Conservation (phyloP, 139 green algal genomes). For the Chlorella sorokiniana region DNA sequence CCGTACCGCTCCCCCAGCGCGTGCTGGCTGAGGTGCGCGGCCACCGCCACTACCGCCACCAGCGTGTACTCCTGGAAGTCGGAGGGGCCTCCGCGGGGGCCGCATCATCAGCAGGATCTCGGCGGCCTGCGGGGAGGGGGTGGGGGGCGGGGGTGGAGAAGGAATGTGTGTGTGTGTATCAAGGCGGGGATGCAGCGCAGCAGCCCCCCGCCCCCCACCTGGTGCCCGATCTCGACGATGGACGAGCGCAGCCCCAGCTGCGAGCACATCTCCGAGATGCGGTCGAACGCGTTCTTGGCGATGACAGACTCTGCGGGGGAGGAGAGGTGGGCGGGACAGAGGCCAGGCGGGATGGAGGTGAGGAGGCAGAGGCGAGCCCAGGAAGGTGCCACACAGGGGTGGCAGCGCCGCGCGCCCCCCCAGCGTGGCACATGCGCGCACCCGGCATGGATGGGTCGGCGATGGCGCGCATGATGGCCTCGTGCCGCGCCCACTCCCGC, state of each 20-base stretch:
- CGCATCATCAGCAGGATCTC: constrained; percentile 87
- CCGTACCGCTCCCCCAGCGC: constrained; percentile 65
- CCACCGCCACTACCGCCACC: constrained; percentile 75
- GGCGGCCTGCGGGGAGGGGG: constrained; percentile 53
- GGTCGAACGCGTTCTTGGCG: constrained; percentile 59
- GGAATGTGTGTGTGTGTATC: background rate
- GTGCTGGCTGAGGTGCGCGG: constrained; percentile 71
- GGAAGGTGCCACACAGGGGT: background rate
- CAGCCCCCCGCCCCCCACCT: constrained; percentile 44
- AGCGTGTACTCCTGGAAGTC: constrained; percentile 91
- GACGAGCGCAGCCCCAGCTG: constrained; percentile 44
- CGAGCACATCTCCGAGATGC: constrained; percentile 60
- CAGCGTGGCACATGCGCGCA: background rate
- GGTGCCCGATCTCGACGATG: constrained; percentile 66
- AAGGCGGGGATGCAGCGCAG: background rate
- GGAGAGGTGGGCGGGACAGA: background rate
- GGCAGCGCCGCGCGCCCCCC: no score
- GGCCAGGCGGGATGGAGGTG: background rate
- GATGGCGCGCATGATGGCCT: constrained; percentile 65
- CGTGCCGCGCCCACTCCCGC: constrained; percentile 64
- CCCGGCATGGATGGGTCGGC: constrained; percentile 49
- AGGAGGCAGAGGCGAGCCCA: background rate
- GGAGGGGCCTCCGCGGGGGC: constrained; percentile 61
- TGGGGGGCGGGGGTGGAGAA: background rate
- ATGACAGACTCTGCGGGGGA: constrained; percentile 59